These are phyloP conservation scores for Xylaria castorea DNA, from an alignment of 495 filamentous ascomycete species.

Conservation along the genomic window DNA sequence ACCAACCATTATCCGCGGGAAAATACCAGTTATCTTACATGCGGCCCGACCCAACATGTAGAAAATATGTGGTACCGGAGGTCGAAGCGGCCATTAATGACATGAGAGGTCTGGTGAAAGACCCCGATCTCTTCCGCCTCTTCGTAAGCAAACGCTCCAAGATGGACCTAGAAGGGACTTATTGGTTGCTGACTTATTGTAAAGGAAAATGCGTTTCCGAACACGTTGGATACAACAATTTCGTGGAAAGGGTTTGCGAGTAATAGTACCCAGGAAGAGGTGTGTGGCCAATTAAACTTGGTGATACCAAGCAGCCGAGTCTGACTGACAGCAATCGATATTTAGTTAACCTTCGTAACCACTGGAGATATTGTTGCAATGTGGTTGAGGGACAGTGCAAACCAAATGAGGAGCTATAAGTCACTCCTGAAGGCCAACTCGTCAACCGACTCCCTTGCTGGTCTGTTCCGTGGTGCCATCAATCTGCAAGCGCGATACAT, in stretches of 20 bases:
- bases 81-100: slow-evolving; percentile 62
- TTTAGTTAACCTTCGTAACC: slow-evolving; percentile 53
- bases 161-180: background rate
- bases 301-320: background rate
- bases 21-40: slow-evolving; percentile 59
- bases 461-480: slow-evolving; percentile 67
- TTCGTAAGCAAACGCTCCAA: slow-evolving; percentile 43
- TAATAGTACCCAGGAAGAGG: slow-evolving; percentile 50
- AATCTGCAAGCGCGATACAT: slow-evolving; percentile 71
- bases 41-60: slow-evolving; percentile 62
- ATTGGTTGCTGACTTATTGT: background rate
- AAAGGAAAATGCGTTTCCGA: slow-evolving; percentile 65
- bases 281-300: slow-evolving; percentile 22
- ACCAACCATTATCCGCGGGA: slow-evolving; percentile 55
- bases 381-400: slow-evolving; percentile 74
- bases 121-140: slow-evolving; percentile 70
- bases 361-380: slow-evolving; percentile 74
- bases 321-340: slow-evolving; percentile 2
- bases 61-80: slow-evolving; percentile 63
- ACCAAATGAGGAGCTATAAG: slow-evolving; percentile 70
- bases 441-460: slow-evolving; percentile 57
- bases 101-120: slow-evolving; percentile 57
- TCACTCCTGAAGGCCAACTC: slow-evolving; percentile 57
- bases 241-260: slow-evolving; percentile 65
- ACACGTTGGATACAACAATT: slow-evolving; percentile 72